Conservation (phyloP, 345 rosid species). For the Microcos paniculata region DNA sequence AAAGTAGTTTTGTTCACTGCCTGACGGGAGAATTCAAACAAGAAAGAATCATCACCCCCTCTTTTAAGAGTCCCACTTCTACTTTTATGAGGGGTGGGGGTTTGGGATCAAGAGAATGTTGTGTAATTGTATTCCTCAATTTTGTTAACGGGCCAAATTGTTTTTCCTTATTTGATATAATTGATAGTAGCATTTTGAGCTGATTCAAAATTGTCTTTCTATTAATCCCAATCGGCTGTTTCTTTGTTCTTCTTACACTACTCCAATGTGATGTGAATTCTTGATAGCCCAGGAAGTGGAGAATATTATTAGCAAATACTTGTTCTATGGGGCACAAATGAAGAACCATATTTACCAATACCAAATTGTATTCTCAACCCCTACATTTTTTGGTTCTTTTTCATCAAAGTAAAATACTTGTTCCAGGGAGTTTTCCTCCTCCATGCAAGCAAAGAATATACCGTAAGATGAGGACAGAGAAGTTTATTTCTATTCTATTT, state of each 20-base stretch:
- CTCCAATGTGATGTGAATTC: neutral
- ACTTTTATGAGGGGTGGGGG: neutral
- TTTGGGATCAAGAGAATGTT: constrained; percentile 20
- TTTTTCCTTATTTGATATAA: neutral
- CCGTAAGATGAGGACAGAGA: no score
- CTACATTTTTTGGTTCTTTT: no score
- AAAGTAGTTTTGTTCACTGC: neutral
- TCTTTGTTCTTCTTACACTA: neutral
- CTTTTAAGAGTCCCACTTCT: neutral
- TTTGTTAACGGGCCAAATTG: constrained; percentile 24
- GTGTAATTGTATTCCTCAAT: constrained; percentile 31
- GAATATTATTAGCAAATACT: no score
- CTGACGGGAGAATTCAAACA: neutral
- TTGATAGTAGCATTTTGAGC: neutral
- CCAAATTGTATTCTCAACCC: no score
- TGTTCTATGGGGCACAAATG: no score
- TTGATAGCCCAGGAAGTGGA: no score
- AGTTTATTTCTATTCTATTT: neutral
- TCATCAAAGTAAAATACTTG: no score
- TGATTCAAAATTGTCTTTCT: neutral
- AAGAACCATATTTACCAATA: no score
- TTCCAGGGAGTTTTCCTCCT: no score
- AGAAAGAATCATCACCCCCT: constrained; percentile 5
- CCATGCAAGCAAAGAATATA: no score
- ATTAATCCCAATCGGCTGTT: neutral